Evolutionary conservation across 2,329 filamentous ascomycete species (phyloP).

Genomic region (Beauveria rudraprayagi): DNA sequence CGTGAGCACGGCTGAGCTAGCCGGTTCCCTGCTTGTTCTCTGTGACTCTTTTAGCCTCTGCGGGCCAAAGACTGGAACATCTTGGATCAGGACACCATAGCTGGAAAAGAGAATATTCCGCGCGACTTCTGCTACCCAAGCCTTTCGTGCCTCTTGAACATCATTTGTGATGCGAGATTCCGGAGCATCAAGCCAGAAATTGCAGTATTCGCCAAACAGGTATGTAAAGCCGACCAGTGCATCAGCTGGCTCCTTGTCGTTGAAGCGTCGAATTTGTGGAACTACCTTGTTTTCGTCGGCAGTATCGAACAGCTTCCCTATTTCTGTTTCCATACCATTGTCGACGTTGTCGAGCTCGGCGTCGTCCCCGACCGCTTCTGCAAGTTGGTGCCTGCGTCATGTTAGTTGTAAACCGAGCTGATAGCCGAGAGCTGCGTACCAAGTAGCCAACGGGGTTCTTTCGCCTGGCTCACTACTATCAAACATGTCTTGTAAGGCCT

Average conservation of each 20-base stretch:
- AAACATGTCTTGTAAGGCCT: conserved; percentile 20
- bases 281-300: conserved; percentile 22
- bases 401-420: background rate
- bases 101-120: conserved; percentile 27
- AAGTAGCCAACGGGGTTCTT: conserved; percentile 24
- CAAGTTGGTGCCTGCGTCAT: background rate
- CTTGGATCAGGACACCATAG: conserved; percentile 28
- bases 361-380: conserved; percentile 1
- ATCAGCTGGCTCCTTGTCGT: conserved; percentile 17
- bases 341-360: conserved; percentile 10
- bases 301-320: conserved; percentile 21
- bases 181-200: conserved; percentile 25
- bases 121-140: conserved; percentile 26
- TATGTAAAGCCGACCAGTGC: conserved; percentile 20
- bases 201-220: conserved; percentile 21
- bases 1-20: conserved; percentile 11
- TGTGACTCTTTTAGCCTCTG: conserved; percentile 9
- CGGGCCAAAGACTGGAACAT: conserved; percentile 22
- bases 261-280: conserved; percentile 22
- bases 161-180: conserved; percentile 18
- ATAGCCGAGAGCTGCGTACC: conserved; percentile 19
- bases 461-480: conserved; percentile 19
- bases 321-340: conserved; percentile 20
- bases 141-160: conserved; percentile 17
- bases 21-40: background rate